phyloP scores from a whole-genome alignment of 345 rosid species.

The Raphanus sativus region DNA sequence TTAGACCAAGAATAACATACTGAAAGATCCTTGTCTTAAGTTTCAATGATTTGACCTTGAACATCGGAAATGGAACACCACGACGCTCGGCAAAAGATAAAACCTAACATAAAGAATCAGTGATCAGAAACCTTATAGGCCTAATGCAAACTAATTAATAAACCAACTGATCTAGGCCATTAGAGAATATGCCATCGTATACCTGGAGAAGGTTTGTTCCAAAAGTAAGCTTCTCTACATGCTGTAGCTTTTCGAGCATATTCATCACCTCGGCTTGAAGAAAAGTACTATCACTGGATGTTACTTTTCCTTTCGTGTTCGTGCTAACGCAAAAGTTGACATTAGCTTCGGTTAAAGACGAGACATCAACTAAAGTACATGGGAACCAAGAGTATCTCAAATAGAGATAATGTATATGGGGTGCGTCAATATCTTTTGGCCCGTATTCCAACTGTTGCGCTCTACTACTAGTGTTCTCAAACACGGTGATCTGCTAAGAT shows the following conservation, averaged over 20 bases:
- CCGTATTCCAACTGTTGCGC: neutral
- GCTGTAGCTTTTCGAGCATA: neutral
- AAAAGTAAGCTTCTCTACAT: slow-evolving; percentile 10
- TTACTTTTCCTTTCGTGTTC: neutral
- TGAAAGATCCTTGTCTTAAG: neutral
- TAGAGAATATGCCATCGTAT: too few relatives aligned
- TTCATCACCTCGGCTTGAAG: neutral
- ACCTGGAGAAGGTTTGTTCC: neutral
- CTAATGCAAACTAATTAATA: too few relatives aligned
- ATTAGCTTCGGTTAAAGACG: slow-evolving; percentile 16
- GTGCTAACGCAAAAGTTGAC: neutral
- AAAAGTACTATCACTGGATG: too few relatives aligned
- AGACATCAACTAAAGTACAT: neutral
- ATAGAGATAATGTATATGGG: slow-evolving; percentile 1
- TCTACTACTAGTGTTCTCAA: neutral
- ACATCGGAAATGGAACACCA: neutral
- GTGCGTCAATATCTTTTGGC: neutral
- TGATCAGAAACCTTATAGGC: neutral
- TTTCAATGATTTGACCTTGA: neutral
- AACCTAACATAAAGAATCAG: neutral
- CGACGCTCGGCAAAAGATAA: neutral
- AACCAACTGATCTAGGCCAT: too few relatives aligned
- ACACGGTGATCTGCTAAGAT: neutral
- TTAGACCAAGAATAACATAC: slow-evolving; percentile 1
- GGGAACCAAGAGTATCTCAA: neutral